phyloP scores from a whole-genome alignment of 2,329 filamentous ascomycete species.

The Aspergillus nomiae region DNA sequence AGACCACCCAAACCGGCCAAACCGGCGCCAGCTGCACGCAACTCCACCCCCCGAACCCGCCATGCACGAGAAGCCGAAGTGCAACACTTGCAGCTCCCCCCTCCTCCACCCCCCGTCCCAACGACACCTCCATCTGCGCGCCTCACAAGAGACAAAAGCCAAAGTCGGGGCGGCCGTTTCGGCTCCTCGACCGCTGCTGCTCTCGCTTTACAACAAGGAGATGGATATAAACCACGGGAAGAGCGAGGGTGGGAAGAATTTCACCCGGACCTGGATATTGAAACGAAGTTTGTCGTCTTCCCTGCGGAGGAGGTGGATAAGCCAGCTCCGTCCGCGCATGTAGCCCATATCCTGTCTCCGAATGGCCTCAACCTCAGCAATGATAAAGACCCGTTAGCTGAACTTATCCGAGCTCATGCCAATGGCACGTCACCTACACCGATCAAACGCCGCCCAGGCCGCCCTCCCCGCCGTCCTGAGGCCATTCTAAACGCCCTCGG shows the following conservation, averaged over 20 bases:
- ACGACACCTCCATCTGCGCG: conserved; percentile 43
- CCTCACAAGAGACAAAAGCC: conserved; percentile 45
- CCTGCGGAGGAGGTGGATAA: conserved; percentile 85
- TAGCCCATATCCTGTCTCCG: conserved; percentile 31
- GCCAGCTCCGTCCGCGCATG: conserved; percentile 55
- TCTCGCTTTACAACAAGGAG: conserved; percentile 84
- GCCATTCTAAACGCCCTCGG: conserved; percentile 63
- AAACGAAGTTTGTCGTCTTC: conserved; percentile 75
- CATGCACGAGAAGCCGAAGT: conserved; percentile 40
- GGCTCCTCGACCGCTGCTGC: conserved; percentile 83
- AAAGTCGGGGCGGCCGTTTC: conserved; percentile 69
- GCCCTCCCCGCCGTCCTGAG: conserved; percentile 65
- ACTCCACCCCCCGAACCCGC: conserved; percentile 54
- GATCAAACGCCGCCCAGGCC: conserved; percentile 62
- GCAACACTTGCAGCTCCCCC: conserved; percentile 25
- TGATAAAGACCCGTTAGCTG: conserved; percentile 40
- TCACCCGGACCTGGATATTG: conserved; percentile 91
- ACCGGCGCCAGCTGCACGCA: conserved; percentile 49
- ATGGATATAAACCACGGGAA: conserved; percentile 96
- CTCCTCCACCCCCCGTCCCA: conserved; percentile 33
- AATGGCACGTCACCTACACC: conserved; percentile 43
- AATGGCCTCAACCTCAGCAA: conserved; percentile 30
- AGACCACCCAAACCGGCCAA: conserved; percentile 33
- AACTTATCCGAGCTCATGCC: conserved; percentile 44
- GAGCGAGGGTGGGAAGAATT: conserved; percentile 98